Evolutionary conservation across 2,329 filamentous ascomycete species (phyloP).

Genomic region (Penicillium sumatraense): DNA sequence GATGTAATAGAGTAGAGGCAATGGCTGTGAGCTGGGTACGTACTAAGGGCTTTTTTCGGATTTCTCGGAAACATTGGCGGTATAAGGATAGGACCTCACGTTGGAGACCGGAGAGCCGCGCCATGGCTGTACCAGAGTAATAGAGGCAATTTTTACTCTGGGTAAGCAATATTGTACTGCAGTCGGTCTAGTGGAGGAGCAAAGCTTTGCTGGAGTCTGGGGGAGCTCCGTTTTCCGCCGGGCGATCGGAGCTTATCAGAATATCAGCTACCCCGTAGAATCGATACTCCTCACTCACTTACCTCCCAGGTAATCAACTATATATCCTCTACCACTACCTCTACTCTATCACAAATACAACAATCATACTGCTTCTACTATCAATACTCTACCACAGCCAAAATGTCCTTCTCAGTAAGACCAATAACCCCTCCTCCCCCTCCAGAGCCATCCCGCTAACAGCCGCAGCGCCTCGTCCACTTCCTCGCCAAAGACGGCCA

Average conservation of each 20-base stretch:
- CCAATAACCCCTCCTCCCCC: too few relatives aligned
- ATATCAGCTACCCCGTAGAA: too few relatives aligned
- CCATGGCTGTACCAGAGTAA: too few relatives aligned
- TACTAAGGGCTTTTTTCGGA: slow-evolving; percentile 78
- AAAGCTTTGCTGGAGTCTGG: neutral
- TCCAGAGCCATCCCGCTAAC: too few relatives aligned
- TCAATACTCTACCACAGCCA: too few relatives aligned
- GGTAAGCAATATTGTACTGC: too few relatives aligned
- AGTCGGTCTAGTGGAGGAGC: too few relatives aligned
- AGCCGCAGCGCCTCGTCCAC: slow-evolving; percentile 67
- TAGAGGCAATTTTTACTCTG: too few relatives aligned
- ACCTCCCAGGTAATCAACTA: neutral
- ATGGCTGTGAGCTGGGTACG: too few relatives aligned
- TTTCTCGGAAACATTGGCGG: slow-evolving; percentile 79
- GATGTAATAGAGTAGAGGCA: neutral
- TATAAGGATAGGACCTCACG: slow-evolving; percentile 86
- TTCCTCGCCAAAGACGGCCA: slow-evolving; percentile 73
- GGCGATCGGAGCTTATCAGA: too few relatives aligned
- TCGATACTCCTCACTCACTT: neutral
- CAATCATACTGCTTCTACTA: too few relatives aligned
- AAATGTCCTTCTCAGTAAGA: too few relatives aligned
- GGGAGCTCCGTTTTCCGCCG: slow-evolving; percentile 30
- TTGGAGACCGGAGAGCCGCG: slow-evolving; percentile 80
- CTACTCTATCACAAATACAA: neutral
- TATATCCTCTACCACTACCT: neutral